Evolutionary conservation across 805 yeast species (phyloP), one percentile per base, ranked within the genome.

Genomic region (Spathaspora boniae): DNA sequence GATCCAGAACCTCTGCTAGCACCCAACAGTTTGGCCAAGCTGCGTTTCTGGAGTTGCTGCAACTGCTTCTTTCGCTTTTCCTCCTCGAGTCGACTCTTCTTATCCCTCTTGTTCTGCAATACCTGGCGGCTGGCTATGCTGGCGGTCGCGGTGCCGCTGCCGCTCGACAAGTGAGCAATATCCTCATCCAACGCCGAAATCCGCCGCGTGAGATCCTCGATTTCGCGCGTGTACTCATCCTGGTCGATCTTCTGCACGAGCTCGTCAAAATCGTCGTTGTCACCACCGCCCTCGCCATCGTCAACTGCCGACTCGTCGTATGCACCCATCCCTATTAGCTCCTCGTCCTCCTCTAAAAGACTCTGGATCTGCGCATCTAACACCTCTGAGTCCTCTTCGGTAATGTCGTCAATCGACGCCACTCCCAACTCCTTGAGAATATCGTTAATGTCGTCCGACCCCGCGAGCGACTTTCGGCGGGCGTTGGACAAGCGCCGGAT

Each of bases 391-490:
- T 45, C 46, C 21, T 51, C 51, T 23, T 53, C 58, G 14, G 51
- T 54, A 7, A 56, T 48, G n/a, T 51, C 58, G 31, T 54, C 59
- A 18, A 58, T 50, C 4, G 58, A 46, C 18, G 47, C 36, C 4
- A 59, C 59, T 9, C 68, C 70, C 26, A 66, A 51, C 38, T 65
- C 69, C 19, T 53, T 51, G 12, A 66, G 40, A 11, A 66, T 53
- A 14, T 62, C 64, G 37, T 48, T 54, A 22, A 66, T 56, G 44
- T 66, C 72, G 37, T 64, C 71, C 37, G 53, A 57, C 2, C 68
- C 57, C 9, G 67, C 68, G 24, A 58, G 44, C 21, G 69, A 61
- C 39, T 63, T 65, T 25, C 67, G 51, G 29, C 70, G 44, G 3
- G 68, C 62, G 27, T 54, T 54, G 4, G 69, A 60, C 16, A 64